Evolutionary conservation across 129 eudicot species (phyloP), one percentile per base, ranked within the genome.

Genomic region (Flaveria robusta): DNA sequence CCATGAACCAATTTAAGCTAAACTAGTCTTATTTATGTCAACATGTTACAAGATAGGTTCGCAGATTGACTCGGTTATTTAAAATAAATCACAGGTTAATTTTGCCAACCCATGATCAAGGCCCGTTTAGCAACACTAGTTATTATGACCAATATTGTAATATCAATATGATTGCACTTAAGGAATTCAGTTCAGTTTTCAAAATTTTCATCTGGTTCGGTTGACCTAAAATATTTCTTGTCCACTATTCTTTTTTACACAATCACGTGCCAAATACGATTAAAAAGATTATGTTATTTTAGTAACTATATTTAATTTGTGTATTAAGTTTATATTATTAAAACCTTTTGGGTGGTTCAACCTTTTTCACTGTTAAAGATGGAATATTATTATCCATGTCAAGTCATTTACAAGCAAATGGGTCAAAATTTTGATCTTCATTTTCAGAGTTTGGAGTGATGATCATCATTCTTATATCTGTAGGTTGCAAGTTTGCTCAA

Each of bases 401-500:
- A 9, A 24, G 8, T 64, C 45, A 34, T 64, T 16, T 16, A 64
- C 5, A 64, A 15, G 23, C 0, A 16, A 64, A 15, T n/a, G 46
- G 46, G 0, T 64, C 2, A 0, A 29, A 29, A 12, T 27, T 27
- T 3, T 63, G 20, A 9, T 1, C 10, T 59, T 3, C 37, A 15
- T 7, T 9, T 19, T 26, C 45, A 47, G 26, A 34, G 55, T 14
- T 74, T 16, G n/a, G 27, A 15, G 55, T 74, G 39, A 51, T 55
- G 56, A 29, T 13, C 7, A 56, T 5, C 0, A 24, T 18, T 69
- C 24, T 71, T 68, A 37, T 65, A 6, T 18, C 64, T 76, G 81
- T 66, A 93, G 98, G n/a, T 80, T 1, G 87, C 96, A 11, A 79
- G 88, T 79, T 70, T 72, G 79, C 75, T 86, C 42, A 86, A 88